A percentile compares a stretch with the other conserved stretches of the same genome.
Conservation (phyloP, 2,329 filamentous ascomycete species). For the Myriosclerotinia scirpicola region DNA sequence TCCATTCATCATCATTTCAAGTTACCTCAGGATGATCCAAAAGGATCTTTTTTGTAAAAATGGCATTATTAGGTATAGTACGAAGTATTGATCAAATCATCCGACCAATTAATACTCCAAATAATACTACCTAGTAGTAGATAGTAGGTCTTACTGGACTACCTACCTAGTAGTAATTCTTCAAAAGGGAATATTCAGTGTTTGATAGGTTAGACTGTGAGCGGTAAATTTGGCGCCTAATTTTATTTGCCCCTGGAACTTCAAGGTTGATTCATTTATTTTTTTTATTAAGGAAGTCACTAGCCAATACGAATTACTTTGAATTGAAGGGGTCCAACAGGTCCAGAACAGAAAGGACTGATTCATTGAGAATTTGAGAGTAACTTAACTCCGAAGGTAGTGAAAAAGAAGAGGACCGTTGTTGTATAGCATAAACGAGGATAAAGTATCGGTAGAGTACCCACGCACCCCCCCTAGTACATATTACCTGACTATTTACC, state of each 20-base stretch:
- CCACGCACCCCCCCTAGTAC: neutral
- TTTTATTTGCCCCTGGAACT: slow-evolving; percentile 11
- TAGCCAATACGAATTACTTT: neutral
- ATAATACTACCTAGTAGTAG: neutral
- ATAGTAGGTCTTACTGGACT: neutral
- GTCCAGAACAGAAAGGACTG: neutral
- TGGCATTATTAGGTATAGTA: neutral
- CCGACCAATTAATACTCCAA: slow-evolving; percentile 2
- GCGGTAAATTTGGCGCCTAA: slow-evolving; percentile 24
- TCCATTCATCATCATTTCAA: neutral
- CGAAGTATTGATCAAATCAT: neutral
- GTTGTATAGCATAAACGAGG: too few relatives aligned
- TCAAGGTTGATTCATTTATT: neutral
- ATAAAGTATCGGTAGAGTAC: neutral
- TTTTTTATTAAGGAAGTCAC: neutral
- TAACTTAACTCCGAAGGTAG: too few relatives aligned
- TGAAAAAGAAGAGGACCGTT: neutral
- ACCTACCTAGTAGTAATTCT: too few relatives aligned
- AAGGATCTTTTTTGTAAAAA: too few relatives aligned
- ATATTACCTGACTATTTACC: too few relatives aligned
- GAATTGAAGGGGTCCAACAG: neutral
- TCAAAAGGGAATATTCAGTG: neutral
- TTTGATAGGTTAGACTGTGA: slow-evolving; percentile 17
- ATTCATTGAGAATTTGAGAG: too few relatives aligned
- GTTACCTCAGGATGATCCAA: neutral